Evolutionary conservation across 441 rosid genomes (phyloP).

Genomic region (Eruca vesicaria): DNA sequence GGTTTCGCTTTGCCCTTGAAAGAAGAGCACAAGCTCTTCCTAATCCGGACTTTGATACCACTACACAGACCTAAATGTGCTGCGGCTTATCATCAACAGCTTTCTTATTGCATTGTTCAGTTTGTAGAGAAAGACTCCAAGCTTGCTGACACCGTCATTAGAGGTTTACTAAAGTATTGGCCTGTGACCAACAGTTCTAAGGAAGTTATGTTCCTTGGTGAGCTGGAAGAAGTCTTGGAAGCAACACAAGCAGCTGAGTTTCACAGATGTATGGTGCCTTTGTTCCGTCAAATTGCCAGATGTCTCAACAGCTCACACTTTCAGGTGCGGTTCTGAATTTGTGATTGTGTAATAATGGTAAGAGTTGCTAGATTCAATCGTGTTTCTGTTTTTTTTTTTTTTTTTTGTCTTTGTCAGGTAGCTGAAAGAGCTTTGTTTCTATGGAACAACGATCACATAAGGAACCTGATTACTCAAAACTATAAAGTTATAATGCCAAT

Average conservation of each 20-base stretch:
- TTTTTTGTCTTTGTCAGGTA: slow-evolving; percentile 48
- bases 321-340: slow-evolving; percentile 51
- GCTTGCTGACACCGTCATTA: slow-evolving; percentile 78
- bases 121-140: slow-evolving; percentile 88
- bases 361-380: slow-evolving; percentile 2
- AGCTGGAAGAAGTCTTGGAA: slow-evolving; percentile 87
- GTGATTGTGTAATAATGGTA: neutral
- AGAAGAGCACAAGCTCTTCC: slow-evolving; percentile 89
- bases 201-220: slow-evolving; percentile 85
- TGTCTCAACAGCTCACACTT: slow-evolving; percentile 86
- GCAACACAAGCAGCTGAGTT: slow-evolving; percentile 80
- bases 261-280: slow-evolving; percentile 80
- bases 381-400: no score
- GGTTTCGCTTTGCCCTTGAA: slow-evolving; percentile 88
- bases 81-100: slow-evolving; percentile 76
- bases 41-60: slow-evolving; percentile 75
- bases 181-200: slow-evolving; percentile 75
- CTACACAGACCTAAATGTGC: slow-evolving; percentile 87
- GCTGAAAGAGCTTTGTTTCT: slow-evolving; percentile 89
- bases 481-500: slow-evolving; percentile 66
- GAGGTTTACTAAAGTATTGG: slow-evolving; percentile 82
- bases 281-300: slow-evolving; percentile 62
- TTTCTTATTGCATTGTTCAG: slow-evolving; percentile 82
- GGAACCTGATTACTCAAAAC: slow-evolving; percentile 70
- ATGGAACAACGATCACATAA: slow-evolving; percentile 92